Conservation (phyloP, 257 asterid genomes). For the Scutellaria minor region DNA sequence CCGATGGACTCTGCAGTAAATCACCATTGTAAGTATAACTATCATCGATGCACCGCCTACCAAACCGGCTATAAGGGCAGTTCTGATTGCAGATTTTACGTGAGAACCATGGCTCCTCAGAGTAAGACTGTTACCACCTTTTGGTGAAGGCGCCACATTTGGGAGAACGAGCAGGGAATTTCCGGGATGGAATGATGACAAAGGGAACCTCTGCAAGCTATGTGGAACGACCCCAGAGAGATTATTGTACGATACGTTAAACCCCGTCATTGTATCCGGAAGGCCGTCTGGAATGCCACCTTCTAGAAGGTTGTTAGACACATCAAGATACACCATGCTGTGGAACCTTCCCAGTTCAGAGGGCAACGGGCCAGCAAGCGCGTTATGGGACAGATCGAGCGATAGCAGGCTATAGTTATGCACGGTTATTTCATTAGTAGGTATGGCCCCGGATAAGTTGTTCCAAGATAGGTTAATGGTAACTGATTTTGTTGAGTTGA, state of each 20-base stretch:
- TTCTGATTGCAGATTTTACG: constrained; percentile 46
- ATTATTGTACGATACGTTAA: constrained; percentile 75
- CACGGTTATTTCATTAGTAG: constrained; percentile 36
- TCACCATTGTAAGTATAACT: constrained; percentile 45
- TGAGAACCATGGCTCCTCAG: constrained; percentile 47
- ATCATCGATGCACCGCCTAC: constrained; percentile 53
- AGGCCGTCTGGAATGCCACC: constrained; percentile 73
- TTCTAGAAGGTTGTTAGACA: constrained; percentile 66
- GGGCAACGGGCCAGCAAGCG: constrained; percentile 60
- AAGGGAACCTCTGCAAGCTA: constrained; percentile 69
- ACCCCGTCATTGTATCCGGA: constrained; percentile 49
- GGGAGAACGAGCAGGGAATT: constrained; percentile 63
- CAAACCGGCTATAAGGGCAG: constrained; percentile 66
- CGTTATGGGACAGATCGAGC: constrained; percentile 74
- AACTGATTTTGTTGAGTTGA: constrained; percentile 56
- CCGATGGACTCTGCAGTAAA: constrained; percentile 54
- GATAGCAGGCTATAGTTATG: constrained; percentile 50
- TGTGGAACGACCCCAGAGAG: constrained; percentile 79
- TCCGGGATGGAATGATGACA: constrained; percentile 85
- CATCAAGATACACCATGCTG: constrained; percentile 58
- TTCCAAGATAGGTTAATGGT: constrained; percentile 68
- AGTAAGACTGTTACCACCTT: constrained; percentile 40
- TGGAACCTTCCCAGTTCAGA: constrained; percentile 55
- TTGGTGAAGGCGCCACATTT: constrained; percentile 40
- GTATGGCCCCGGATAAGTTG: constrained; percentile 63